Evolutionary conservation across 164 flowering plant species (phyloP).

Genomic region (Piper betle): DNA sequence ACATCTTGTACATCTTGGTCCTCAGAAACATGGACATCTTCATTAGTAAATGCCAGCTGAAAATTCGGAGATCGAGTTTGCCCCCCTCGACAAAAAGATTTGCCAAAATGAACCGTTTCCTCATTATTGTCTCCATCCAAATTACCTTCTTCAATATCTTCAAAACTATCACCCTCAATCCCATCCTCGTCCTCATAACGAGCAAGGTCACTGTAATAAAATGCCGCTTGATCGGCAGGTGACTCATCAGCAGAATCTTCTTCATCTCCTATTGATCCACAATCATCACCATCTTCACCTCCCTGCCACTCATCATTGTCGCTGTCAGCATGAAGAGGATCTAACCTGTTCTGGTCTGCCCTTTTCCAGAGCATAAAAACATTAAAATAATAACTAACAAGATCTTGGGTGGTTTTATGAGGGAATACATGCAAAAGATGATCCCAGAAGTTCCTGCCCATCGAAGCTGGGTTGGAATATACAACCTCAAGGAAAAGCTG

Average conservation of each 20-base stretch:
- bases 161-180: constrained; percentile 8
- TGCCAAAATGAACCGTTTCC: background rate
- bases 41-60: background rate
- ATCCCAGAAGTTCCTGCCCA: constrained; percentile 54
- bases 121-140: constrained; percentile 11
- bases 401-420: constrained; percentile 30
- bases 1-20: constrained; percentile 28
- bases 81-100: background rate
- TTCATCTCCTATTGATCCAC: constrained; percentile 21
- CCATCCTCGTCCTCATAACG: constrained; percentile 5
- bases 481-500: constrained; percentile 40
- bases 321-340: constrained; percentile 36
- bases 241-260: constrained; percentile 38
- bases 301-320: constrained; percentile 62
- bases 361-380: constrained; percentile 64
- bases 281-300: constrained; percentile 21
- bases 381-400: constrained; percentile 76
- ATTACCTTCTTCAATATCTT: constrained; percentile 6
- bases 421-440: constrained; percentile 33
- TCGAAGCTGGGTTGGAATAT: constrained; percentile 39
- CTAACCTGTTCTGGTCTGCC: constrained; percentile 52
- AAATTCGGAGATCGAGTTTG: background rate
- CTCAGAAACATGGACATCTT: constrained; percentile 7
- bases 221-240: constrained; percentile 12
- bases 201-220: constrained; percentile 3